Base-by-base conservation (phyloP, 2,329 filamentous ascomycete genomes). In the Alternaria sp. region DNA sequence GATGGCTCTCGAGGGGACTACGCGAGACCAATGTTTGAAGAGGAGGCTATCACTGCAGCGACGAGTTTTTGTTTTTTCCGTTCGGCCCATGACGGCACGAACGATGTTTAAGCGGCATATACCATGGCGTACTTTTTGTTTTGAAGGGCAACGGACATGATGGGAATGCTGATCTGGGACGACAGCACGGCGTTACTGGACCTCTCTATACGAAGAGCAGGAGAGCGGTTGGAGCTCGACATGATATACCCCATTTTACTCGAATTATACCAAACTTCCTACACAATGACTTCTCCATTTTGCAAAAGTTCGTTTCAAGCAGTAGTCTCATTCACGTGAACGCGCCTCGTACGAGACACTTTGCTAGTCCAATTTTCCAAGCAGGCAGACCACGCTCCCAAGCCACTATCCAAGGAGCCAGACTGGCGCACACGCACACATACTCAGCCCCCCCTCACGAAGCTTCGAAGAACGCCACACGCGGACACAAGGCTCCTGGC, bases 1-100 rank as follows among this genome's bases (percentile, higher is more conserved):
- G 79, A 48, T 89, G 85, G 85, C 78, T 90, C 28, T 74, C 77
- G 12, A 72, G 78, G 52, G 80, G 77, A 7, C 48, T 81, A 61
- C 64, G 74, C 55, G 60, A 63, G 41, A 53, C 60, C 12, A 18
- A 22, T 38, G 40, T 54, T 22, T 60, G 27, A 50, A 56, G 50
- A 56, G 41, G 25, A 50, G 22, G 34, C 14, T 38, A 28, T 51
- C 28, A 8, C 38, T 54, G 22, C 14, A 32, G 58, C 22, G 28
- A 58, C 32, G 34, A 50, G 20, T 30, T 58, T 56, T 58, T 62
- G 57, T 40, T 16, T 40, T 45, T 36, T 25, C 36, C 49, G 40
- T 51, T 52, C 34, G 49, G 44, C 44, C 34, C 40, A 41, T 57
- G 51, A 63, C 41, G 60, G 59, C 58, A 54, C 51, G 56, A 54